These are phyloP conservation scores for Vanilla planifolia DNA, from an alignment of 106 monocot genomes.

Conservation along the genomic window DNA sequence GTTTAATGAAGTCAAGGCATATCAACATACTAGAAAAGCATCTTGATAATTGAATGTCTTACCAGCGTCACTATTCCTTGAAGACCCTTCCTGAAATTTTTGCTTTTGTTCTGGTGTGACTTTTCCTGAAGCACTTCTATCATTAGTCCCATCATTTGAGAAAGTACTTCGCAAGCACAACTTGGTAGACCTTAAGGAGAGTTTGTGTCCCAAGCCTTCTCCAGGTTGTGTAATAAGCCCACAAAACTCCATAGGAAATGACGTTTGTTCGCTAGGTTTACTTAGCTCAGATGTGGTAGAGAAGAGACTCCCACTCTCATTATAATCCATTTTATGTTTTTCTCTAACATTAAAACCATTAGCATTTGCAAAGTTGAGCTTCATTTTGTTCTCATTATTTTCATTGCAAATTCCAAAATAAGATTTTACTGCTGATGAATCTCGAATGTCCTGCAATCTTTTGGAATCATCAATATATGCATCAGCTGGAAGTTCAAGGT, in stretches of 20 bases:
- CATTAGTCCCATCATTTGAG: conserved; percentile 6
- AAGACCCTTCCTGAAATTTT: conserved; percentile 14
- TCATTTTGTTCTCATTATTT: conserved; percentile 14
- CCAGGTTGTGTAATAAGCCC: neutral
- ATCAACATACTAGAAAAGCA: neutral
- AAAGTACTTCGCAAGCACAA: conserved; percentile 10
- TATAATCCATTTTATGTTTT: conserved; percentile 7
- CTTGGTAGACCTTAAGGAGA: conserved; percentile 14
- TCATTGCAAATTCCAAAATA: conserved; percentile 3
- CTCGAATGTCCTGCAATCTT: conserved; percentile 12
- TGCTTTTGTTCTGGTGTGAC: conserved; percentile 9
- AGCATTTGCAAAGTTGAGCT: conserved; percentile 17
- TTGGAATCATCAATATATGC: conserved; percentile 31
- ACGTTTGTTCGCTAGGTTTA: conserved; percentile 31
- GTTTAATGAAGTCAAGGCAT: neutral
- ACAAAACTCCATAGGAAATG: conserved; percentile 14
- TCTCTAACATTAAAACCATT: conserved; percentile 2
- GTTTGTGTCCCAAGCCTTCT: conserved; percentile 17
- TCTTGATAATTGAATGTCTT: neutral
- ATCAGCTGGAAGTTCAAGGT: conserved; percentile 50
- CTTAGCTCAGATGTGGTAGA: conserved; percentile 39
- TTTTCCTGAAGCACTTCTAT: conserved; percentile 17
- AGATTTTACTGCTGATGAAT: conserved; percentile 9
- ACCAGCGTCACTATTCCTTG: conserved; percentile 30
- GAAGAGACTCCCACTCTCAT: neutral